Conservation (phyloP, 2,329 filamentous ascomycete genomes). For the Xenosphaeropsis pyriputrescens region DNA sequence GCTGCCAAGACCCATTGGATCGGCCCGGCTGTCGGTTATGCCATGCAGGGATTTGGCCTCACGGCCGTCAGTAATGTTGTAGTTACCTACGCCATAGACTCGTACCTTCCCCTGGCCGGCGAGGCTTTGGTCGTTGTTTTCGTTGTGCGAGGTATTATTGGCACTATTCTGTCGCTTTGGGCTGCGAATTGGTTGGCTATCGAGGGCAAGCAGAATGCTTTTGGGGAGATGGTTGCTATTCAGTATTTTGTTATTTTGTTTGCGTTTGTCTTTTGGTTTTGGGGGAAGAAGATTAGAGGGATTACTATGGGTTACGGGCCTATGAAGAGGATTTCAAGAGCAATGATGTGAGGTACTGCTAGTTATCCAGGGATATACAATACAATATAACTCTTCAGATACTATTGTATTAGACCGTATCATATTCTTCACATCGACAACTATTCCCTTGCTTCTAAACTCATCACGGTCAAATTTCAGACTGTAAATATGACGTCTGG, state of each 20-base stretch:
- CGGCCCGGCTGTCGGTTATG: conserved; percentile 9
- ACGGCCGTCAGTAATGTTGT: conserved; percentile 14
- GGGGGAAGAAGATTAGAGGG: conserved; percentile 3
- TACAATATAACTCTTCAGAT: no score
- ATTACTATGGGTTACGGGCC: conserved; percentile 3
- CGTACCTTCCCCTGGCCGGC: conserved; percentile 44
- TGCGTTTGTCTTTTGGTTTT: conserved; percentile 2
- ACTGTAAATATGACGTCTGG: no score
- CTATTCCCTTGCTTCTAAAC: no score
- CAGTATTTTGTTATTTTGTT: conserved; percentile 4
- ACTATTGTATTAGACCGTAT: no score
- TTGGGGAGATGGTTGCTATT: conserved; percentile 12
- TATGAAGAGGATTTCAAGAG: neutral
- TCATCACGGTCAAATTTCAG: no score
- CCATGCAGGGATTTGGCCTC: conserved; percentile 17
- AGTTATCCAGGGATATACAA: no score
- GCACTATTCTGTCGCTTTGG: conserved; percentile 13
- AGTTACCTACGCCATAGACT: conserved; percentile 37
- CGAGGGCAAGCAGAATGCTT: conserved; percentile 8
- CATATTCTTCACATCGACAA: no score
- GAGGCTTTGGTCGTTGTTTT: conserved; percentile 31
- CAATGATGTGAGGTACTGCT: no score
- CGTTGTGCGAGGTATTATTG: conserved; percentile 15
- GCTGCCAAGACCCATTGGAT: conserved; percentile 6
- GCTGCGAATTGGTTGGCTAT: conserved; percentile 10